phyloP scores from a whole-genome alignment of 306 rosid genomes.

The Styphnolobium japonicum region DNA sequence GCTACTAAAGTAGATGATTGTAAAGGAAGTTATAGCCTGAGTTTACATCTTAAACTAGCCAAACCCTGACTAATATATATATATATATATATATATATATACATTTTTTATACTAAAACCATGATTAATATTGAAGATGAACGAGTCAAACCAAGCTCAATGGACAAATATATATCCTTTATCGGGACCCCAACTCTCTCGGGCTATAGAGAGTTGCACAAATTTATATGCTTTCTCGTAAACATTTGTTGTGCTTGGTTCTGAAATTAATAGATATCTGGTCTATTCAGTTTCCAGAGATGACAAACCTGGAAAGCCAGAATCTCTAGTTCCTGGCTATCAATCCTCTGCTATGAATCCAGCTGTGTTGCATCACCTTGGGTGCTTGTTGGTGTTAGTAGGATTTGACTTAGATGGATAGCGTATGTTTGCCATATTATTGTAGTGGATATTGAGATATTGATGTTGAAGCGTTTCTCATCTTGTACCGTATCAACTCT shows the following conservation, averaged over 20 bases:
- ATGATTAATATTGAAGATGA: background rate
- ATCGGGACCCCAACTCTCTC: background rate
- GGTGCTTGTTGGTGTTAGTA: constrained; percentile 20
- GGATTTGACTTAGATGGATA: constrained; percentile 10
- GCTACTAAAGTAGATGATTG: background rate
- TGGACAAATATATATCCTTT: background rate
- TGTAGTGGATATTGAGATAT: constrained; percentile 20
- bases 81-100: too few species aligned
- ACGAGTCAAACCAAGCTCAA: background rate
- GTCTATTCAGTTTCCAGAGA: constrained; percentile 32
- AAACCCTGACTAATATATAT: background rate
- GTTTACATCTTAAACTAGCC: background rate
- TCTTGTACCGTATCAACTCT: constrained; percentile 22
- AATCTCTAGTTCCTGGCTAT: constrained; percentile 4
- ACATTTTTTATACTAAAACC: too few species aligned
- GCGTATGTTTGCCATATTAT: background rate
- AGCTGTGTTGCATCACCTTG: constrained; percentile 24
- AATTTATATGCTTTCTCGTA: background rate
- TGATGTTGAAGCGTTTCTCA: constrained; percentile 8
- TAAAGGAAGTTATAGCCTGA: background rate
- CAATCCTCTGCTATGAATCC: constrained; percentile 1
- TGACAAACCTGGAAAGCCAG: constrained; percentile 31
- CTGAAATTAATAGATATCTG: constrained; percentile 6
- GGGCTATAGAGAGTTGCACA: background rate
- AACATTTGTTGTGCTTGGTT: background rate